phyloP scores from a whole-genome alignment of 208 protist species.

The Leishmania tarentolae region DNA sequence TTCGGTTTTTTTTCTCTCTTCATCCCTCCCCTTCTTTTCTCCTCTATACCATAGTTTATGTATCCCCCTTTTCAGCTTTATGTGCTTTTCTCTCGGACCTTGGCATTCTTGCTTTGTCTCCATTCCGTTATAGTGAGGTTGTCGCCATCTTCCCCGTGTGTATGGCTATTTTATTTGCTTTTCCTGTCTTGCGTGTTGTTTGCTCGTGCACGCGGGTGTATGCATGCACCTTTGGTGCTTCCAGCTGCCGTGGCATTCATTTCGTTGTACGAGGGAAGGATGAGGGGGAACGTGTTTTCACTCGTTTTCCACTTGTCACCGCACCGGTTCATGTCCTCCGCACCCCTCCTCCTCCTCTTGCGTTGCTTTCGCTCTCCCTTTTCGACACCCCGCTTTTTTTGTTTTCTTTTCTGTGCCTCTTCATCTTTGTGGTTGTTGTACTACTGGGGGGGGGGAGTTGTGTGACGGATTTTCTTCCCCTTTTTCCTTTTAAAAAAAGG shows the following conservation, averaged over 20 bases:
- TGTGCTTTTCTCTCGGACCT: slow-evolving; percentile 4
- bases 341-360: neutral
- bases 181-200: neutral
- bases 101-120: slow-evolving; percentile 17
- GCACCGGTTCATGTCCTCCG: neutral
- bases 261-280: neutral
- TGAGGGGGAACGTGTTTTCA: neutral
- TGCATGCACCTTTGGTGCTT: neutral
- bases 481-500: neutral
- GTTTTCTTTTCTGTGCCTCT: neutral
- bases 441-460: neutral
- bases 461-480: neutral
- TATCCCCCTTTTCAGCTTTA: too few relatives aligned
- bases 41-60: too few relatives aligned
- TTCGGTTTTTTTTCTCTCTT: neutral
- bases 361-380: neutral
- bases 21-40: neutral
- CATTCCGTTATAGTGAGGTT: slow-evolving; percentile 4
- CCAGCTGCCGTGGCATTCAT: neutral
- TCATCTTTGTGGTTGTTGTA: neutral
- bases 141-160: slow-evolving; percentile 8
- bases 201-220: neutral
- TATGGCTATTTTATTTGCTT: neutral
- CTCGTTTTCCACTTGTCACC: neutral
- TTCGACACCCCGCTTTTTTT: neutral